Percentiles rank a stretch among this genome's conserved stretches.
phyloP scores from a whole-genome alignment of 177 flowering plant genomes.

The Telopea speciosissima region DNA sequence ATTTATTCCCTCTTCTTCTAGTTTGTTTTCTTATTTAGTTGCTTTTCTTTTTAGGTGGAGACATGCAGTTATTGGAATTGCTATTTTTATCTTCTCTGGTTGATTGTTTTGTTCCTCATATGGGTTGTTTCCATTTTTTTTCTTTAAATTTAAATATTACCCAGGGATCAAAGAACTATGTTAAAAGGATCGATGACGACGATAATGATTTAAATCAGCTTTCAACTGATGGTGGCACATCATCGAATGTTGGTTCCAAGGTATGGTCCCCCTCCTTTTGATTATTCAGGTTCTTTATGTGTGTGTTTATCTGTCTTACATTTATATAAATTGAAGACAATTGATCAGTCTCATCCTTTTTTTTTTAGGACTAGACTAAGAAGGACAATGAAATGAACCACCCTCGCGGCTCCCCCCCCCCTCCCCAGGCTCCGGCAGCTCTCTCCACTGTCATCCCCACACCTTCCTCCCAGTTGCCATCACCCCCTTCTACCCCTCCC shows the following conservation, averaged over 20 bases:
- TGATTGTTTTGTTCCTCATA: not conserved
- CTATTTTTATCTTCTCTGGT: not conserved
- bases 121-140: not conserved
- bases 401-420: too few species aligned
- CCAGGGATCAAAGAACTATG: slow-evolving; percentile 39
- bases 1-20: not conserved
- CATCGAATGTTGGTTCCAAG: slow-evolving; percentile 18
- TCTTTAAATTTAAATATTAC: not conserved
- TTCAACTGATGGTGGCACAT: slow-evolving; percentile 17
- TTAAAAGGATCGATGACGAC: slow-evolving; percentile 55
- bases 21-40: not conserved
- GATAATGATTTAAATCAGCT: slow-evolving; percentile 27
- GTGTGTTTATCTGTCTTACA: too few species aligned
- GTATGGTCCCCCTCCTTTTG: slow-evolving; percentile 11
- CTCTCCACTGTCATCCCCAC: too few species aligned
- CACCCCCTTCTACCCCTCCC: too few species aligned
- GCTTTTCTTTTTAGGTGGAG: too few species aligned
- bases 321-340: too few species aligned
- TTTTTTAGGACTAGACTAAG: too few species aligned
- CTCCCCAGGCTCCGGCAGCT: too few species aligned
- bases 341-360: too few species aligned
- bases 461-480: too few species aligned
- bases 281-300: too few species aligned
- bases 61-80: not conserved
- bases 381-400: too few species aligned